These are phyloP conservation scores for Rhodotorula sp. DNA, from an alignment of 1,284 basidiomycete species.

Conservation along the genomic window DNA sequence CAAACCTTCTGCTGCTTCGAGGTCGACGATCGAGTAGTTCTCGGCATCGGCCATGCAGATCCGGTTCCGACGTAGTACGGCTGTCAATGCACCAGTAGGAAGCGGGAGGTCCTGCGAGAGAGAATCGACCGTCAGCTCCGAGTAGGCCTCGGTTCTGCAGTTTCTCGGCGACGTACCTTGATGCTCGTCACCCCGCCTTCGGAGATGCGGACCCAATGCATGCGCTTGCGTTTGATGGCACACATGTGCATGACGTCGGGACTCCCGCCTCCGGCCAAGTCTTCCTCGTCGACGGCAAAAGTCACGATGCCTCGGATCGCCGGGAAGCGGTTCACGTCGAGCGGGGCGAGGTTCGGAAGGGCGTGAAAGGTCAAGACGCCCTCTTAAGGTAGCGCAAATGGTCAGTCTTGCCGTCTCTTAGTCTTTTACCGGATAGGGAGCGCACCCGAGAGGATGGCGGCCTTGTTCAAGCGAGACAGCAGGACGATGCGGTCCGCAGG, in stretches of 20 bases:
- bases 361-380: constrained; percentile 75
- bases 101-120: constrained; percentile 68
- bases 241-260: constrained; percentile 70
- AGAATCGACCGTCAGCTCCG: neutral
- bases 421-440: neutral
- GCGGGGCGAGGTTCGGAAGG: constrained; percentile 71
- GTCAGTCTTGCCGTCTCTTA: neutral
- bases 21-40: constrained; percentile 72
- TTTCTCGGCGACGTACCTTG: constrained; percentile 54
- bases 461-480: constrained; percentile 37
- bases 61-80: constrained; percentile 63
- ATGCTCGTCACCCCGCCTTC: constrained; percentile 62
- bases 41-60: constrained; percentile 73
- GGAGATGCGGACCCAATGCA: constrained; percentile 64
- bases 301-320: constrained; percentile 74
- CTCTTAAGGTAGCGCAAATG: constrained; percentile 51
- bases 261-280: constrained; percentile 62
- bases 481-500: constrained; percentile 28
- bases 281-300: constrained; percentile 72
- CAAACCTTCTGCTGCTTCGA: constrained; percentile 65
- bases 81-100: constrained; percentile 60
- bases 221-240: constrained; percentile 67
- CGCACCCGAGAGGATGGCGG: constrained; percentile 40
- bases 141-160: neutral
- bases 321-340: constrained; percentile 62